Evolutionary conservation across 495 filamentous ascomycete species (phyloP), one percentile per base, ranked within the genome.

Genomic region (Talaromyces trachyspermus): DNA sequence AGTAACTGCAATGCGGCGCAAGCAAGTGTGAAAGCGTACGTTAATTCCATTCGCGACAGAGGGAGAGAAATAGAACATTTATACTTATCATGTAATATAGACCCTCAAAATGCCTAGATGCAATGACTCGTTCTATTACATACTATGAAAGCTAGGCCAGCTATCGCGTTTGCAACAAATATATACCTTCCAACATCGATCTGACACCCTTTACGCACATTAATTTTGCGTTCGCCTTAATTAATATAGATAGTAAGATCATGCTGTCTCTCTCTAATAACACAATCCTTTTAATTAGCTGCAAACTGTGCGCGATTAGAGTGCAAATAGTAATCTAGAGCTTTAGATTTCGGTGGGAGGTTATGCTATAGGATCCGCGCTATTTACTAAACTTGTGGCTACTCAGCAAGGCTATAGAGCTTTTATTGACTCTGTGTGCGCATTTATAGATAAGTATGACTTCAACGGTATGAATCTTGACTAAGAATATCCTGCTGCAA

Each of bases 281-380:
- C 46, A 45, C 49, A 2, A 35, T 27, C 5, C 15, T 66, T 66
- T 63, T 18, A 11, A 24, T 3, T 37, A 58, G 20, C 65, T 71
- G 27, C 69, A 63, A 6, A 53, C 42, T 1, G 48, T 70, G 7
- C 41, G 40, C 9, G 22, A 18, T 29, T 57, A 60, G 25, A 56
- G 44, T 10, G 10, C 26, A 1, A 10, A 14, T 27, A 27, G 19
- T 8, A 36, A 20, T 2, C 35, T 66, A n/a, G 38, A 66, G 38
- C 54, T 61, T 1, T 65, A 60, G 60, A 67, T 71, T 19, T 54
- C 69, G 8, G 54, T 74, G n/a, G 68, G 69, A 20, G 69, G 69
- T n/a, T 65, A 51, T 20, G 43, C 43, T n/a, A 64, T 69, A 39
- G 50, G 43, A 14, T 17, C 53, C 5, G 41, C 18, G 3, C 33